Conservation (phyloP, 2,329 filamentous ascomycete species). For the Aspergillus nomiae region DNA sequence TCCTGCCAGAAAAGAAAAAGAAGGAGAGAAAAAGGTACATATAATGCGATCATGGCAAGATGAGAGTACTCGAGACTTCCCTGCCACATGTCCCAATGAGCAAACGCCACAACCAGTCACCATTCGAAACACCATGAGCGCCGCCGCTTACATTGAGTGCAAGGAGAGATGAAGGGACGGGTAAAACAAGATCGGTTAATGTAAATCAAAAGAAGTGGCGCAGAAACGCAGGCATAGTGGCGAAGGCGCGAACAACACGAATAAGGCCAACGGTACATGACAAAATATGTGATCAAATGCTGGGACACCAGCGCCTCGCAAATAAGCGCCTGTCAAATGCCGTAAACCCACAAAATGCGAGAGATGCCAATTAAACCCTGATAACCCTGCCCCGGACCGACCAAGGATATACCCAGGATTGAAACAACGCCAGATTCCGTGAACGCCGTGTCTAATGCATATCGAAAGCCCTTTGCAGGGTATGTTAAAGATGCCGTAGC, state of each 20-base stretch:
- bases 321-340: conserved; percentile 26
- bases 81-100: conserved; percentile 13
- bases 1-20: conserved; percentile 15
- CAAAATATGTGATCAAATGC: conserved; percentile 22
- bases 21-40: conserved; percentile 6
- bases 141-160: conserved; percentile 32
- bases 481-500: conserved; percentile 14
- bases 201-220: conserved; percentile 13
- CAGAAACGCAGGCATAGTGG: conserved; percentile 10
- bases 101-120: conserved; percentile 25
- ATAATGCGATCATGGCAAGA: conserved; percentile 11
- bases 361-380: conserved; percentile 30
- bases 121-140: conserved; percentile 34
- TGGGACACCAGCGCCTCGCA: conserved; percentile 15
- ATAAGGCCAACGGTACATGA: conserved; percentile 21
- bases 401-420: conserved; percentile 26
- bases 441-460: conserved; percentile 41
- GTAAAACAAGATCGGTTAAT: conserved; percentile 9
- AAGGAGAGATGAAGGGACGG: conserved; percentile 11
- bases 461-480: conserved; percentile 21
- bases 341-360: conserved; percentile 30
- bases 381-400: conserved; percentile 26
- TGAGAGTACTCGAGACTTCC: conserved; percentile 1
- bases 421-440: conserved; percentile 28
- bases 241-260: conserved; percentile 11